phyloP scores from a whole-genome alignment of 2,329 filamentous ascomycete species.

The Colletotrichum neosansevieriae region DNA sequence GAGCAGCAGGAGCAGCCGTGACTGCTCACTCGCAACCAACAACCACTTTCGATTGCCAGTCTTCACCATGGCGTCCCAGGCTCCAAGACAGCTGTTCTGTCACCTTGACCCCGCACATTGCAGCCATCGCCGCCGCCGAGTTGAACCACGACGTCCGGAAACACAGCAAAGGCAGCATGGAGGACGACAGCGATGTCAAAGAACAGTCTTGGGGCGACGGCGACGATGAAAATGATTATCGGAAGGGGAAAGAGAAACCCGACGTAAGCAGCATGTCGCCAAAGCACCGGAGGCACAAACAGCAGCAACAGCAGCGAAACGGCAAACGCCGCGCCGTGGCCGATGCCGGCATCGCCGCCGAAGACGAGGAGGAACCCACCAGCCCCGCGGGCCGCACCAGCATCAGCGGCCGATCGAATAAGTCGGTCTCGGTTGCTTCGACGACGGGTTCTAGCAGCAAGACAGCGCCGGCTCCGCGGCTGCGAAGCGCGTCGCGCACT shows the following conservation, averaged over 20 bases:
- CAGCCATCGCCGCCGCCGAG: slow-evolving; percentile 33
- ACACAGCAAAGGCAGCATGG: slow-evolving; percentile 36
- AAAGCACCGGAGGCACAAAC: neutral
- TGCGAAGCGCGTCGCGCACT: slow-evolving; percentile 48
- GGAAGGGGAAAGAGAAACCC: neutral
- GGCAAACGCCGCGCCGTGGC: slow-evolving; percentile 33
- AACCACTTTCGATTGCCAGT: slow-evolving; percentile 32
- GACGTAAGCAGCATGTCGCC: slow-evolving; percentile 1
- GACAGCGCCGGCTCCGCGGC: slow-evolving; percentile 35
- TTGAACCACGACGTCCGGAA: slow-evolving; percentile 33
- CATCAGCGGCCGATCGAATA: slow-evolving; percentile 30
- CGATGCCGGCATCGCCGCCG: neutral
- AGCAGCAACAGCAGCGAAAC: slow-evolving; percentile 32
- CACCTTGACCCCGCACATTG: slow-evolving; percentile 33
- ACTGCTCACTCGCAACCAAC: slow-evolving; percentile 30
- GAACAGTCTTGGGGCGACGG: slow-evolving; percentile 32
- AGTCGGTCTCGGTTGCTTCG: slow-evolving; percentile 21
- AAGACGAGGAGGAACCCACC: slow-evolving; percentile 24
- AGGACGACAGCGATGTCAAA: slow-evolving; percentile 30
- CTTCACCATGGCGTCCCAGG: slow-evolving; percentile 34
- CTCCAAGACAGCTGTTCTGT: slow-evolving; percentile 34
- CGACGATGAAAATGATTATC: neutral
- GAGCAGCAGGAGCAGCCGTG: slow-evolving; percentile 11
- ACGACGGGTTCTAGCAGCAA: slow-evolving; percentile 32
- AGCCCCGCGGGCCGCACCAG: slow-evolving; percentile 31